A percentile compares a stretch with the other conserved stretches of the same genome.
These are phyloP conservation scores for Bipolaris bicolor DNA, from an alignment of 2,329 filamentous ascomycete species.

Conservation along the genomic window DNA sequence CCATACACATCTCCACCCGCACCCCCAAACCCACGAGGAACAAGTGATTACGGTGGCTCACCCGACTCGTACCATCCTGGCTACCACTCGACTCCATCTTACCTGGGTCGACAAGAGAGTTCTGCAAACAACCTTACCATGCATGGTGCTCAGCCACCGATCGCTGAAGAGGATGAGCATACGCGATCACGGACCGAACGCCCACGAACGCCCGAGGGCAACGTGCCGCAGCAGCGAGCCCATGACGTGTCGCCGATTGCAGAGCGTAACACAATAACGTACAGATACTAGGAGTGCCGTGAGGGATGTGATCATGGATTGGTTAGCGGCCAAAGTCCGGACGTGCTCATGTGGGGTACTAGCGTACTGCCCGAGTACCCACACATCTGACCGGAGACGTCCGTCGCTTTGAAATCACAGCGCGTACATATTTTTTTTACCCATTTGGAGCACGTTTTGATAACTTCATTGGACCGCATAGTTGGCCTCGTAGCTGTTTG, in stretches of 20 bases:
- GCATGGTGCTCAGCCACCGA: slow-evolving; percentile 49
- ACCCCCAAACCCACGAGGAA: slow-evolving; percentile 24
- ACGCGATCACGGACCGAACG: slow-evolving; percentile 31
- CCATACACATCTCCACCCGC: slow-evolving; percentile 43
- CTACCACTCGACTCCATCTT: slow-evolving; percentile 51
- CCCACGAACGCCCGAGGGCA: slow-evolving; percentile 36
- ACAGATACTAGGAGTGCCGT: slow-evolving; percentile 39
- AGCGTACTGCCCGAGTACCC: slow-evolving; percentile 7
- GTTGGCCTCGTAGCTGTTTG: slow-evolving; percentile 8
- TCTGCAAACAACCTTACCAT: slow-evolving; percentile 54
- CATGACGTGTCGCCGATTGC: slow-evolving; percentile 46
- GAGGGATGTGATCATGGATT: slow-evolving; percentile 8
- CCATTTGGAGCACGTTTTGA: not conserved
- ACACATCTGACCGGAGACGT: slow-evolving; percentile 3
- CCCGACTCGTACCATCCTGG: slow-evolving; percentile 41
- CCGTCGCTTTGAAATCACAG: slow-evolving; percentile 15
- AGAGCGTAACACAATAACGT: slow-evolving; percentile 47
- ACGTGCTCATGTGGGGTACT: slow-evolving; percentile 19
- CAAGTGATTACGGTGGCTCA: slow-evolving; percentile 28
- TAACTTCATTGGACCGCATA: not conserved
- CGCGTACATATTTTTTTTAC: not conserved
- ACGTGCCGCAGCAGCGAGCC: slow-evolving; percentile 18
- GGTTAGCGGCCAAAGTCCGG: slow-evolving; percentile 14
- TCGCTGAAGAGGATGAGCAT: slow-evolving; percentile 38
- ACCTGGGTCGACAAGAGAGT: slow-evolving; percentile 53